Evolutionary conservation across 2,329 filamentous ascomycete genomes (phyloP).

Genomic region (Alternaria gaisen): DNA sequence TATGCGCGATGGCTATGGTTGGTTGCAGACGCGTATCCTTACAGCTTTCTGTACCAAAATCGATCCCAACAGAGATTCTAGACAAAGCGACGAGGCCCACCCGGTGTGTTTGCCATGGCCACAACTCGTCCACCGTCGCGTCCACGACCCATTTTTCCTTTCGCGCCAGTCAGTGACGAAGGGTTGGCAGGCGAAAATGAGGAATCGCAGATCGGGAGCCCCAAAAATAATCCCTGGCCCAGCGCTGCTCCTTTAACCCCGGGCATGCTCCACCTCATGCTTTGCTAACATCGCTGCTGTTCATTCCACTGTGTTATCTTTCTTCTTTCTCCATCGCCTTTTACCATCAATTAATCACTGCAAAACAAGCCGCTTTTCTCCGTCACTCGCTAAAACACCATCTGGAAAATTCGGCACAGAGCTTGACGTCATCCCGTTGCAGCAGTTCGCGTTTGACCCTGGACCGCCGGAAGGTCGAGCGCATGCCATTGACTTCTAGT

Average conservation of each 20-base stretch:
- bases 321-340: background rate
- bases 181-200: slow-evolving; percentile 16
- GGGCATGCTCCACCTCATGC: slow-evolving; percentile 17
- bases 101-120: slow-evolving; percentile 18
- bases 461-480: slow-evolving; percentile 4
- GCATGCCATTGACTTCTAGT: slow-evolving; percentile 13
- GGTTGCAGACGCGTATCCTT: slow-evolving; percentile 1
- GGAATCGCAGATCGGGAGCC: slow-evolving; percentile 31
- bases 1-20: slow-evolving; percentile 6
- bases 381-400: slow-evolving; percentile 10
- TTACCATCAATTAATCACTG: background rate
- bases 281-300: slow-evolving; percentile 15
- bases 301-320: background rate
- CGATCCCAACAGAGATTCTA: slow-evolving; percentile 28
- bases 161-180: slow-evolving; percentile 20
- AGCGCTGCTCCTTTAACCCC: slow-evolving; percentile 25
- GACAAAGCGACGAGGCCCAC: slow-evolving; percentile 20
- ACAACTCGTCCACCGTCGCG: slow-evolving; percentile 8
- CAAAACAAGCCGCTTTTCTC: background rate
- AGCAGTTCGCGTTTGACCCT: slow-evolving; percentile 4
- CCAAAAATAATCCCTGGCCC: slow-evolving; percentile 28
- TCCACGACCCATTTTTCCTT: slow-evolving; percentile 30
- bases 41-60: slow-evolving; percentile 8
- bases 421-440: slow-evolving; percentile 18
- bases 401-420: slow-evolving; percentile 2